Evolutionary conservation across 78 protist species (phyloP), one percentile per base, ranked within the genome.

Genomic region (Neovahlkampfia damariscottae): DNA sequence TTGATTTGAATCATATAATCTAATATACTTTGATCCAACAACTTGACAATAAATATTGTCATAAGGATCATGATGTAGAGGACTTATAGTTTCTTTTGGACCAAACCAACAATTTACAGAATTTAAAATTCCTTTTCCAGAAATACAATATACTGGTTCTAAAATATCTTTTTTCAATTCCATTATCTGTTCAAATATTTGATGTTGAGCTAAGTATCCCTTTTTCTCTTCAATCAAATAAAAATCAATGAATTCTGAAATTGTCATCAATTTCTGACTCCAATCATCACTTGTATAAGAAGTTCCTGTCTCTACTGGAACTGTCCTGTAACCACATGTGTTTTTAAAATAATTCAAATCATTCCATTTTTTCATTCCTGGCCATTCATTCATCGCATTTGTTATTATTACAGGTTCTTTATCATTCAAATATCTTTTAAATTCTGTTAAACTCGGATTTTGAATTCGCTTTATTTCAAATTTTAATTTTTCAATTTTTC

Each of bases 21-120:
- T 58, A 31, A 77, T 29, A 28, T 67, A 67, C 31, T 77, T 77
- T 29, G 1, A 1, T 38, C 80, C 80, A n/a, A 5, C 2, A 28
- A 77, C 80, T 67, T 77, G 80, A 7, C 50, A 1, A 9, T 68
- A 29, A 3, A 77, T 5, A 31, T 77, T 77, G 70, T 77, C 77
- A 67, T 72, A 67, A 28, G 80, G 58, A 29, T 77, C 80, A 1
- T 1, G 0, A 41, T 77, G 80, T 32, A 76, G 6, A 38, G 59
- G 72, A 8, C 74, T 66, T 5, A 31, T 10, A 1, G 80, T 77
- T n/a, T 31, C 74, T 4, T 3, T 50, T 3, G 78, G 50, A 5
- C 80, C 80, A 32, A 72, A 2, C 80, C 80, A 77, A 29, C 2
- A 0, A 28, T 70, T 77, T 2, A 2, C 1, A 40, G 1, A 6